Base-by-base conservation (phyloP, 73 alveolate species). In the Breviolum minutum region DNA sequence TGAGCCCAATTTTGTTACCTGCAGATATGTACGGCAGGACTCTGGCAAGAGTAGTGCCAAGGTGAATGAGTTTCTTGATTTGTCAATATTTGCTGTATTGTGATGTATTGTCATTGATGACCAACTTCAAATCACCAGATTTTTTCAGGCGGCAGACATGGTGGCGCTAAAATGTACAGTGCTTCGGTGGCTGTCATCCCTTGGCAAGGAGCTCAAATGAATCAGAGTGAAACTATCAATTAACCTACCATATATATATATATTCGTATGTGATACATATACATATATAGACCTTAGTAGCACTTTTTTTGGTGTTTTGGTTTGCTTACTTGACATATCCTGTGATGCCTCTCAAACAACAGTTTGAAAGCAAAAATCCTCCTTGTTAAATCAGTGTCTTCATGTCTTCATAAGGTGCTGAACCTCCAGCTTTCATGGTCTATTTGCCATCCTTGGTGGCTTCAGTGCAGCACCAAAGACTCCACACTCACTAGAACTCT, bases 361-460 rank as follows among this genome's bases (percentile, higher is more conserved):
- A 40, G 54, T 40, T 40, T 40, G 54, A 40, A 40, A 40, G 54
- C 54, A 40, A 40, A 40, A 40, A 40, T 40, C 54, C 54, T 40
- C 54, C 54, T 40, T 40, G 54, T 40, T 40, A 40, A 40, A 40
- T 40, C 54, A 22, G 77, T 14, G 77, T 22, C 17, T 68, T 68
- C 24, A 22, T 68, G n/a, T 22, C 17, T 17, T 14, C 86, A 27
- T 22, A 20, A 89, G 98, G 98, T 14, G 98, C 98, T 13, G 98
- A 92, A 24, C 91, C 90, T 62, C 91, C 91, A 3, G 98, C 98
- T 27, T 70, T 63, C 26, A 54, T 92, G 77, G 98, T 92, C 82
- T 92, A 92, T n/a, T 26, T 92, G 82, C 98, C 98, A 22, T 92
- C 98, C 54, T 76, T 92, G 64, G 98, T 92, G 54, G 98, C 98